Percentiles rank a stretch among this genome's conserved stretches.
Evolutionary conservation across 2,329 filamentous ascomycete species (phyloP).

Genomic region (Septoria petroselini): DNA sequence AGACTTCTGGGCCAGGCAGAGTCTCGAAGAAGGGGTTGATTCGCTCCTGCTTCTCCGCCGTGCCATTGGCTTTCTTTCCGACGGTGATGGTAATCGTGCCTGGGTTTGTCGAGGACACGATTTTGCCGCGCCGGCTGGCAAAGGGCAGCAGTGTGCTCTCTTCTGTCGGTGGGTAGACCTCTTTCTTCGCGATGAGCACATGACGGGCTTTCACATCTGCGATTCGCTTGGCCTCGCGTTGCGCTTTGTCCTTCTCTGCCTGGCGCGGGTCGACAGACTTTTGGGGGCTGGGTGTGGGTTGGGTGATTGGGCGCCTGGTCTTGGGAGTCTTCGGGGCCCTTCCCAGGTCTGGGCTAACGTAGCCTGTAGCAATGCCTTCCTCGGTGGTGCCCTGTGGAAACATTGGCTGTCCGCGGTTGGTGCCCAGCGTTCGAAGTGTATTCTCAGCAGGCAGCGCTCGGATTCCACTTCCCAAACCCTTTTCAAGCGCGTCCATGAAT

Average conservation of each 20-base stretch:
- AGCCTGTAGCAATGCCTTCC: too few relatives aligned
- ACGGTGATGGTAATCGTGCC: constrained; percentile 10
- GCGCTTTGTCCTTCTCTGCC: not conserved
- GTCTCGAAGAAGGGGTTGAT: constrained; percentile 33
- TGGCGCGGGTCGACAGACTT: not conserved
- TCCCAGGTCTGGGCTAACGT: too few relatives aligned
- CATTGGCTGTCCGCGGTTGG: too few relatives aligned
- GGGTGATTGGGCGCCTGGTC: too few relatives aligned
- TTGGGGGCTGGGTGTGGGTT: not conserved
- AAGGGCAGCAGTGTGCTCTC: not conserved
- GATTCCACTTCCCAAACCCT: too few relatives aligned
- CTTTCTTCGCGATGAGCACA: not conserved
- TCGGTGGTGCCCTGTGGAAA: too few relatives aligned
- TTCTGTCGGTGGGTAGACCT: not conserved
- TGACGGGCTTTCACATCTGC: not conserved
- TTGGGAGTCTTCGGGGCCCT: too few relatives aligned
- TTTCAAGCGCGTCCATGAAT: too few relatives aligned
- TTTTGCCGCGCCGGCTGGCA: constrained; percentile 10
- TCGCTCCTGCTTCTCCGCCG: constrained; percentile 2
- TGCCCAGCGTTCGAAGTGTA: too few relatives aligned
- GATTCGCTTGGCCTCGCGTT: constrained; percentile 2
- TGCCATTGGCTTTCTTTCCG: constrained; percentile 2
- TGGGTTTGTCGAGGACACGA: constrained; percentile 25
- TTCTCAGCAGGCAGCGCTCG: too few relatives aligned
- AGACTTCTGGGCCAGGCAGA: constrained; percentile 32